Conservation (phyloP, 441 rosid genomes). For the Populus hybrid region DNA sequence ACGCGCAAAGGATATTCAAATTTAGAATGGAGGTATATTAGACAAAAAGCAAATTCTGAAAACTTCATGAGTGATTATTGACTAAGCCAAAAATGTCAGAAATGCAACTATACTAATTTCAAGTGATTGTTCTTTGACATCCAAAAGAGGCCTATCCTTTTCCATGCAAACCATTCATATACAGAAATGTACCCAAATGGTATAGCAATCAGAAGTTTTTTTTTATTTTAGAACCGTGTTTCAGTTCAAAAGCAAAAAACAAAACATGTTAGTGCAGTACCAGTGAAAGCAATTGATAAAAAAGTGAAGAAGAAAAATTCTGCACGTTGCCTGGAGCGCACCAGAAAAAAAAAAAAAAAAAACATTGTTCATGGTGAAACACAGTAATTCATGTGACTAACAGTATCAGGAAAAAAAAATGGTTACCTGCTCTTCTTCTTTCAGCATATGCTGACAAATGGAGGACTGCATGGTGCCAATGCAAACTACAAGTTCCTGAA, state of each 20-base stretch:
- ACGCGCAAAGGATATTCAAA: too few species aligned
- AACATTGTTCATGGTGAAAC: not conserved
- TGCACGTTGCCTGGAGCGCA: not conserved
- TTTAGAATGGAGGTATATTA: not conserved
- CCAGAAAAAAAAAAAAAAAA: not conserved
- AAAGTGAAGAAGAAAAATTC: not conserved
- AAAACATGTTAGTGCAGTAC: not conserved
- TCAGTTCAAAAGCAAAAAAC: not conserved
- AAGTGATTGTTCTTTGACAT: not conserved
- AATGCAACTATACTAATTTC: not conserved
- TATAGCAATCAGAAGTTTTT: not conserved
- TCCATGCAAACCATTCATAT: not conserved
- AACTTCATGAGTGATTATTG: not conserved
- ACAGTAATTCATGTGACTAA: not conserved
- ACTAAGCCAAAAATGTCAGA: not conserved
- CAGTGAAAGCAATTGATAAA: not conserved
- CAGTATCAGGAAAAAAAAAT: slow-evolving; percentile 10
- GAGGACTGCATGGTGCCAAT: slow-evolving; percentile 49
- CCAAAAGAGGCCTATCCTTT: not conserved
- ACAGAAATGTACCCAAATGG: not conserved
- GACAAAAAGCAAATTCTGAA: not conserved
- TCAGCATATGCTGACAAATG: slow-evolving; percentile 60
- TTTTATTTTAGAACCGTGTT: not conserved
- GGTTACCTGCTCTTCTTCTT: slow-evolving; percentile 77
- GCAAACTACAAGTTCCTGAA: slow-evolving; percentile 46